Conservation (phyloP, 2,329 filamentous ascomycete genomes). For the Reticulascus tulasneorum region DNA sequence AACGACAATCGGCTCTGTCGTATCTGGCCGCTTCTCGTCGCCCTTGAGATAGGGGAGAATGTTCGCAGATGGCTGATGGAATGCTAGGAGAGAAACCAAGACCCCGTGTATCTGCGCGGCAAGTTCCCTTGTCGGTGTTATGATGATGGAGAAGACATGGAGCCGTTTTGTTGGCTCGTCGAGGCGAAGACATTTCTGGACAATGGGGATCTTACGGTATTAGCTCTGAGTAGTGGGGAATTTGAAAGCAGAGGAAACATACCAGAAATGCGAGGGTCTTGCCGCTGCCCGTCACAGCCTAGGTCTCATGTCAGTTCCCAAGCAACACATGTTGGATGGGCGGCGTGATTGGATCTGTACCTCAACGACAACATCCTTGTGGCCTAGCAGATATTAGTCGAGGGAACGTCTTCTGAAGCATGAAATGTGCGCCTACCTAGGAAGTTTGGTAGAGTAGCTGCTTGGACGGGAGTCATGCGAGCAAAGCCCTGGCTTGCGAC, state of each 20-base stretch:
- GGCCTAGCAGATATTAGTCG: no score
- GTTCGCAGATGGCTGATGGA: constrained; percentile 76
- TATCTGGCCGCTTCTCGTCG: constrained; percentile 51
- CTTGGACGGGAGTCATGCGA: constrained; percentile 92
- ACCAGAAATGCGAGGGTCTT: constrained; percentile 78
- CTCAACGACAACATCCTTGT: constrained; percentile 92
- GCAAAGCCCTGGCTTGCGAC: constrained; percentile 79
- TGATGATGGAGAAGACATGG: constrained; percentile 84
- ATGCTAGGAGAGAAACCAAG: constrained; percentile 70
- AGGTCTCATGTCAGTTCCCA: constrained; percentile 12
- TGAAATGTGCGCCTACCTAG: no score
- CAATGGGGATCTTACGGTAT: constrained; percentile 78
- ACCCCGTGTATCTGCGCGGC: constrained; percentile 87
- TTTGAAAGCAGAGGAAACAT: constrained; percentile 18
- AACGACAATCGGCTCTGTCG: constrained; percentile 54
- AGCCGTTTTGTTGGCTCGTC: constrained; percentile 84
- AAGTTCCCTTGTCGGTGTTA: constrained; percentile 90
- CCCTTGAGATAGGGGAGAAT: constrained; percentile 50
- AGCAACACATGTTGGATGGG: not conserved
- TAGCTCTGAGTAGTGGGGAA: constrained; percentile 26
- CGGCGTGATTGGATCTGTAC: constrained; percentile 26
- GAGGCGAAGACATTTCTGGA: constrained; percentile 75
- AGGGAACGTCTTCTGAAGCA: no score
- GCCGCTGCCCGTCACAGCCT: constrained; percentile 85
- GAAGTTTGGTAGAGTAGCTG: constrained; percentile 83